A percentile compares a stretch with the other conserved stretches of the same genome.
Conservation (phyloP, 345 rosid genomes). For the Corchorus capsularis region DNA sequence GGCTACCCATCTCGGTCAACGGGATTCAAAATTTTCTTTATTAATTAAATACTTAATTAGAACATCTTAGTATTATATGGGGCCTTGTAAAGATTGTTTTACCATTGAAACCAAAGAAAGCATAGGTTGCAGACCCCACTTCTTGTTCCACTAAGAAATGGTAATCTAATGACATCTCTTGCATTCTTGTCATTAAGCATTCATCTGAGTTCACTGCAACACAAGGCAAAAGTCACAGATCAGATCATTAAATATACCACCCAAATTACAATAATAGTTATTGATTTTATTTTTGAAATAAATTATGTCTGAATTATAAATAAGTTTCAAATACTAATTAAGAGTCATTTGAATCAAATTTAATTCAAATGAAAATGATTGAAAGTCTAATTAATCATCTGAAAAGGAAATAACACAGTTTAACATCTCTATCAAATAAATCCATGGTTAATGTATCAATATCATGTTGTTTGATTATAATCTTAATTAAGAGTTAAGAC, state of each 20-base stretch:
- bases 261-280: neutral
- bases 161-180: conserved; percentile 74
- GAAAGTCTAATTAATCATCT: neutral
- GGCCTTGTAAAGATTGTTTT: neutral
- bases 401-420: neutral
- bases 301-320: neutral
- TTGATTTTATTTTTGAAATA: neutral
- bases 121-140: conserved; percentile 66
- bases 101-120: conserved; percentile 83
- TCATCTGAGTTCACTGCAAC: conserved; percentile 64
- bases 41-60: neutral
- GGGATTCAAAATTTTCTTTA: neutral
- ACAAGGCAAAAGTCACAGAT: neutral
- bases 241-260: neutral
- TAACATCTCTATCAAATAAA: neutral
- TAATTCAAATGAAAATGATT: neutral
- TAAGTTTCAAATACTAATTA: neutral
- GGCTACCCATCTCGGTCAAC: too few species aligned
- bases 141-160: conserved; percentile 63
- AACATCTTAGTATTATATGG: neutral
- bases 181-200: conserved; percentile 78
- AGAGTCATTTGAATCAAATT: neutral
- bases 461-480: conserved; percentile 6
- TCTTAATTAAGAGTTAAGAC: too few species aligned
- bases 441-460: conserved; percentile 18